These are phyloP conservation scores for Corymbia maculata DNA, from an alignment of 345 rosid genomes.

Conservation along the genomic window DNA sequence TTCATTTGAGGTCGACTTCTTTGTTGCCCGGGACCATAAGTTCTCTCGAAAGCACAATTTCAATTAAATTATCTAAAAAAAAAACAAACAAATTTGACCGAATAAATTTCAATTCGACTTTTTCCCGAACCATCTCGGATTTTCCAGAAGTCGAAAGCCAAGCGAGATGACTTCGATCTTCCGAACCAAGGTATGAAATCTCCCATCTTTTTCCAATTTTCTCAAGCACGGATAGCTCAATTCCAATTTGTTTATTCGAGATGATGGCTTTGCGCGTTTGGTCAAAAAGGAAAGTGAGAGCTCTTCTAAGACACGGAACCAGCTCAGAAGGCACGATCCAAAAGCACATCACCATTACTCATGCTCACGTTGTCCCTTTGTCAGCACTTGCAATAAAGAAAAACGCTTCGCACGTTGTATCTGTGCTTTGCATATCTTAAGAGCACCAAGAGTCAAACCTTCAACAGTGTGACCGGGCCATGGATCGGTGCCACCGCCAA, in stretches of 20 bases:
- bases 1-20: background rate
- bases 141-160: background rate
- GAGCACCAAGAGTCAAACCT: background rate
- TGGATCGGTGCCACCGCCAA: background rate
- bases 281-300: background rate
- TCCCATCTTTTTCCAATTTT: background rate
- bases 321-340: background rate
- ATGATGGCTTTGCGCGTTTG: background rate
- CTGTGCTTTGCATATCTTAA: background rate
- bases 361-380: background rate
- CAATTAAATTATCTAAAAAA: background rate
- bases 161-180: background rate
- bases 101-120: background rate
- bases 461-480: background rate
- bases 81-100: background rate
- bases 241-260: background rate
- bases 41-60: background rate
- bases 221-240: background rate
- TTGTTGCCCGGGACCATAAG: rapidly evolving
- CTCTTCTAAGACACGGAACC: background rate
- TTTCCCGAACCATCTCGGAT: background rate
- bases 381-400: background rate
- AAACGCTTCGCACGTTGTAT: background rate
- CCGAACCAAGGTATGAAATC: background rate
- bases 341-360: background rate